These are phyloP conservation scores for Luffa acutangula DNA, from an alignment of 306 rosid genomes.

Conservation along the genomic window DNA sequence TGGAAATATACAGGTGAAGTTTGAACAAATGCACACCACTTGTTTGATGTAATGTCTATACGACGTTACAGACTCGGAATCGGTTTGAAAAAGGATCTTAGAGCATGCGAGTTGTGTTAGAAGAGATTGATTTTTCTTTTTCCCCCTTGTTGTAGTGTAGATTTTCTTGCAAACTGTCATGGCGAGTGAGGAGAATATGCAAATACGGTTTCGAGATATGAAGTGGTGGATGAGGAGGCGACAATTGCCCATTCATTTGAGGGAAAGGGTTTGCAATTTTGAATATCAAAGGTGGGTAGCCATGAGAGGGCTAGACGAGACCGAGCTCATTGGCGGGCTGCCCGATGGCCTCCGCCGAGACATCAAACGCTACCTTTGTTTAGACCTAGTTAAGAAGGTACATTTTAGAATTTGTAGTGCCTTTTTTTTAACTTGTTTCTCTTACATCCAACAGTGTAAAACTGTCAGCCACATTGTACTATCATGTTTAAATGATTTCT, in stretches of 20 bases:
- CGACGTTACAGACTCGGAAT: neutral
- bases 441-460: too few species aligned
- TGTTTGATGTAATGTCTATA: neutral
- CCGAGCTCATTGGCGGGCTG: conserved; percentile 66
- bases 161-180: conserved; percentile 83
- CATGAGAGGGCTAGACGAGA: conserved; percentile 85
- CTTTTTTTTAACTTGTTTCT: too few species aligned
- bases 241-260: conserved; percentile 67
- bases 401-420: too few species aligned
- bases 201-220: conserved; percentile 80
- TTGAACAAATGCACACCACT: neutral
- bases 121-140: neutral
- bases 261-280: conserved; percentile 72
- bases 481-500: too few species aligned
- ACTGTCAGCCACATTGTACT: too few species aligned
- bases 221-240: conserved; percentile 98
- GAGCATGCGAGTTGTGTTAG: too few species aligned
- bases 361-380: conserved; percentile 75
- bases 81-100: neutral
- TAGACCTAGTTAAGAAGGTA: conserved; percentile 82
- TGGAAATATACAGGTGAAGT: conserved; percentile 80
- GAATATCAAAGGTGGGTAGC: conserved; percentile 84
- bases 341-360: conserved; percentile 90
- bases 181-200: conserved; percentile 92
- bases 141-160: conserved; percentile 17